Percentiles rank a stretch among this genome's conserved stretches.
These are phyloP conservation scores for Amanita jacksonii DNA, from an alignment of 768 basidiomycete species.

Conservation along the genomic window DNA sequence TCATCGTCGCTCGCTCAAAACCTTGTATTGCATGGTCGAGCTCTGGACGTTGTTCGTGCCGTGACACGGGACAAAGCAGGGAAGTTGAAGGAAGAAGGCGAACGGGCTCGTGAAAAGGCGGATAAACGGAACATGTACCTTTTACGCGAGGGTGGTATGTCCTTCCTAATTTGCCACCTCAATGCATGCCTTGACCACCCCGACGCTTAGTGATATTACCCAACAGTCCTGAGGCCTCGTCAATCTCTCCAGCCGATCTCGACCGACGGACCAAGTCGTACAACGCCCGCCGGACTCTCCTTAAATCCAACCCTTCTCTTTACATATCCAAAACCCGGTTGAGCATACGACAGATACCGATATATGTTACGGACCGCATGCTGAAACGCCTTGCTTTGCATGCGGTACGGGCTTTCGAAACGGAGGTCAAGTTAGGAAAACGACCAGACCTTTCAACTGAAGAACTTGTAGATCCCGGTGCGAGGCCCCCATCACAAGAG, in stretches of 20 bases:
- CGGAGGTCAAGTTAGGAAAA: conserved; percentile 56
- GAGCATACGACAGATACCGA: conserved; percentile 86
- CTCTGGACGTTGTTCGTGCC: conserved; percentile 83
- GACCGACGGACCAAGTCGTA: conserved; percentile 81
- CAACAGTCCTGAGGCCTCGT: conserved; percentile 69
- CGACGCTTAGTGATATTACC: conserved; percentile 70
- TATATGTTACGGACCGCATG: conserved; percentile 82
- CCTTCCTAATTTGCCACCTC: background rate
- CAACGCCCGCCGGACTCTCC: conserved; percentile 72
- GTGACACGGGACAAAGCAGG: conserved; percentile 86
- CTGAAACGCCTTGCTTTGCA: conserved; percentile 84
- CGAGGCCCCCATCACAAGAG: conserved; percentile 10
- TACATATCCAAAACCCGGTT: conserved; percentile 94
- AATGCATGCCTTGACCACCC: conserved; percentile 1
- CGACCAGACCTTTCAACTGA: conserved; percentile 60
- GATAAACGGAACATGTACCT: conserved; percentile 97
- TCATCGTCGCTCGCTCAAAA: conserved; percentile 74
- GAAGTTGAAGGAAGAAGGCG: conserved; percentile 82
- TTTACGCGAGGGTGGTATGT: conserved; percentile 88
- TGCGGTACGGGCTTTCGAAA: conserved; percentile 68
- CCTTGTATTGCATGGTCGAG: conserved; percentile 86
- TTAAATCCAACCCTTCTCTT: conserved; percentile 87
- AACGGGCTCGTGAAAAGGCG: conserved; percentile 75
- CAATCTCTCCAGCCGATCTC: conserved; percentile 64
- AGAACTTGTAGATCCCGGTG: conserved; percentile 46